Evolutionary conservation across 305 asterid genomes (phyloP).

Genomic region (Plantago coronopus): DNA sequence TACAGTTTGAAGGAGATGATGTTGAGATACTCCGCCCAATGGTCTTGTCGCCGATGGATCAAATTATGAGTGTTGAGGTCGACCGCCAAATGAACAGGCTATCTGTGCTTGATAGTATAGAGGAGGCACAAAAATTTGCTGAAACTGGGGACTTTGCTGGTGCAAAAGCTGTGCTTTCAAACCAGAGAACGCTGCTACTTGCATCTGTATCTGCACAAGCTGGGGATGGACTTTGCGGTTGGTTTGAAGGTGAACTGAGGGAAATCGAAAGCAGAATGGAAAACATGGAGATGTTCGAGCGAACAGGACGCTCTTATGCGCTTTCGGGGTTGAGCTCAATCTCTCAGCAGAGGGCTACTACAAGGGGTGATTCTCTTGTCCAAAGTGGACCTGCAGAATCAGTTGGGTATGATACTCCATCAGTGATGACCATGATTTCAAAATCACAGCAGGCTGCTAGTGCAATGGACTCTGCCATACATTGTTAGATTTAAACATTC

Average conservation of each 20-base stretch:
- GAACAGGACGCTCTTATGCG: neutral
- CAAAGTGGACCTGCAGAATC: no score
- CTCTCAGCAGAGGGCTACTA: no score
- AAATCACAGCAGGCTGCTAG: no score
- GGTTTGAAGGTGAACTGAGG: neutral
- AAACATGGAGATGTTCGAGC: neutral
- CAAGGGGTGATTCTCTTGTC: no score
- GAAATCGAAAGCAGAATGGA: neutral
- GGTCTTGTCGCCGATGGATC: neutral
- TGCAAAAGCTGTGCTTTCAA: neutral
- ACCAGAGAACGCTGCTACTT: neutral
- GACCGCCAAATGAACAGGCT: neutral
- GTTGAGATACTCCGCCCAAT: constrained; percentile 16
- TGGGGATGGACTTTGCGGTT: neutral
- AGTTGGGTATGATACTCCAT: neutral
- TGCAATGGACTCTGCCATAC: no score
- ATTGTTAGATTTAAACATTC: no score
- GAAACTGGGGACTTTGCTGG: neutral
- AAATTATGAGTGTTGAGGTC: neutral
- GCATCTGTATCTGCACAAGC: neutral
- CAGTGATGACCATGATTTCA: neutral
- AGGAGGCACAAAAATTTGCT: neutral
- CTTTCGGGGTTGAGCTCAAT: no score
- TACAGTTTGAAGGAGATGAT: neutral
- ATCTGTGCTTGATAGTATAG: neutral